phyloP scores from a whole-genome alignment of 805 yeast genomes.

The Myxozyma vanderwaltii region DNA sequence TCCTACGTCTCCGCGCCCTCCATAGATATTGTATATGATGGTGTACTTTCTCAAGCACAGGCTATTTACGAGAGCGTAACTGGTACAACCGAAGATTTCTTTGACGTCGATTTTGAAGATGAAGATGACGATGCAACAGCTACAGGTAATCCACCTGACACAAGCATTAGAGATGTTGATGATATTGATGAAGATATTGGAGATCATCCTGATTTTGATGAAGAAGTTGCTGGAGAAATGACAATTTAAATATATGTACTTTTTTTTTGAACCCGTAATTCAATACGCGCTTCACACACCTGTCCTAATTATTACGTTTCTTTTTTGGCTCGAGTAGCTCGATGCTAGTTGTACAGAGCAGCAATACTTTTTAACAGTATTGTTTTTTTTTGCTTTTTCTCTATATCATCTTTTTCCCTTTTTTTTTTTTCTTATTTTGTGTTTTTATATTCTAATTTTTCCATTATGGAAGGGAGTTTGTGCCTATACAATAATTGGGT shows the following conservation, averaged over 20 bases:
- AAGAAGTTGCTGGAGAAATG: constrained; percentile 34
- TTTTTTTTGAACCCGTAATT: background rate
- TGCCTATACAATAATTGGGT: background rate
- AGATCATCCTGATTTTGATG: constrained; percentile 19
- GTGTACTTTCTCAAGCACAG: constrained; percentile 79
- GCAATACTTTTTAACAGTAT: background rate
- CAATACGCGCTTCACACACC: background rate
- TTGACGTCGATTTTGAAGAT: constrained; percentile 94
- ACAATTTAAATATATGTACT: constrained; percentile 16
- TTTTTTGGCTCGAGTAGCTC: background rate
- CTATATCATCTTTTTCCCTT: no score
- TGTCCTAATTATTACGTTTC: background rate
- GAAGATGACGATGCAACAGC: constrained; percentile 61
- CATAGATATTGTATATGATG: constrained; percentile 87
- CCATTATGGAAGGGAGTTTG: background rate
- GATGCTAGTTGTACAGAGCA: background rate
- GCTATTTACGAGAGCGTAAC: constrained; percentile 74
- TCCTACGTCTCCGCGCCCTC: constrained; percentile 65
- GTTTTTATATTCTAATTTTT: background rate
- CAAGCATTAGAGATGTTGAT: constrained; percentile 7
- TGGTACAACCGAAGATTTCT: constrained; percentile 94
- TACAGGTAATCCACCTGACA: constrained; percentile 17
- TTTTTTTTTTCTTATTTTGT: no score
- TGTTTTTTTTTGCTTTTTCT: no score
- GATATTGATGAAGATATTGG: constrained; percentile 5